Evolutionary conservation across 495 filamentous ascomycete genomes (phyloP), one percentile per base, ranked within the genome.

Genomic region (Chaetomium cochliodes): DNA sequence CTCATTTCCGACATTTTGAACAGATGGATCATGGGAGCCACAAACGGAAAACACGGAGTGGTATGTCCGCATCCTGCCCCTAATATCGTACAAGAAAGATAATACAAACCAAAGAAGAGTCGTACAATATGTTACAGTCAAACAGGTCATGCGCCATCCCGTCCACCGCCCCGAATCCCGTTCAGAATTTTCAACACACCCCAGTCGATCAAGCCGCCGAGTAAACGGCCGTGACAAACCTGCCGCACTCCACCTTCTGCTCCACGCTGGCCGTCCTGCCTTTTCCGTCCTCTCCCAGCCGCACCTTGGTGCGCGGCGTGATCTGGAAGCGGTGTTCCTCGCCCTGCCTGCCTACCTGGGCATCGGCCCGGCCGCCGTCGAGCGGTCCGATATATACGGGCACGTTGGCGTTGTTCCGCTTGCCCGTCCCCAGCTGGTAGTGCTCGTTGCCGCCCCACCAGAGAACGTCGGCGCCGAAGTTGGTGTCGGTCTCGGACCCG

Each of bases 401-500:
- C 12, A 81, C 80, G 37, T 82, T 77, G 7, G 86, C 67, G 70
- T 98, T 98, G 70, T 85, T 96, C 64, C 93, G 78, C 80, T 87
- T 93, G 42, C 94, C 93, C 5, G 89, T 97, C 5, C 94, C 94
- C 20, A 98, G 84, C 72, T 98, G 94, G 71, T 90, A 96, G 66
- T 86, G 83, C 77, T 98, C 93, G 70, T 97, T 98, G 44, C 90
- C 90, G 67, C 94, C 94, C 90, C 93, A 98, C 84, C 88, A 96
- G 7, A 97, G 72, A 2, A 90, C 86, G 74, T 98, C 94, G 11
- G 87, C 86, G 57, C 93, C 93, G 81, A 85, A 96, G 67, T 92
- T 89, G 5, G 86, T 89, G 64, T 91, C 88, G 55, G 87, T 85
- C 5, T 79, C 79, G 5, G 83, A 81, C 13, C 4, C 28, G 28